Evolutionary conservation across 441 rosid genomes (phyloP).

Genomic region (Viola pubescens): DNA sequence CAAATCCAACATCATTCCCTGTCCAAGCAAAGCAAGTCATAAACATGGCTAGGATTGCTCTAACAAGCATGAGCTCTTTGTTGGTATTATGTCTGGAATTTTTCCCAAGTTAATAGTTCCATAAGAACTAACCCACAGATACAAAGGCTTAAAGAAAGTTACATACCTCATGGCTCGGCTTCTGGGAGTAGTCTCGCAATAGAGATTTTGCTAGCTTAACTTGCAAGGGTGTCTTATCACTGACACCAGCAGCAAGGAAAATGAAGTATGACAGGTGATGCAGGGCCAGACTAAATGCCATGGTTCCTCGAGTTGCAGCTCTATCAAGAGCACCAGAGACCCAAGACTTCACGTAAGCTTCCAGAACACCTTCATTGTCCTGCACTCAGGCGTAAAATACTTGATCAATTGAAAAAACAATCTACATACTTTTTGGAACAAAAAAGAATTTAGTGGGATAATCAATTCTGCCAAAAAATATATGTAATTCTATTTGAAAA

Average conservation of each 20-base stretch:
- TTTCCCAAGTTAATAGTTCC: neutral
- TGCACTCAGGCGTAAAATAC: conserved; percentile 19
- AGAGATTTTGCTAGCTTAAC: conserved; percentile 63
- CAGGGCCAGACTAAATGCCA: conserved; percentile 51
- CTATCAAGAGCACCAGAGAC: conserved; percentile 68
- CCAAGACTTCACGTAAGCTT: conserved; percentile 83
- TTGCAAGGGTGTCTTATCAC: conserved; percentile 28
- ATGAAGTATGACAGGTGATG: conserved; percentile 67
- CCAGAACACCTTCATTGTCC: conserved; percentile 65
- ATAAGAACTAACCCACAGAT: neutral
- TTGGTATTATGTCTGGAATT: no score
- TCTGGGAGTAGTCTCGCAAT: conserved; percentile 62
- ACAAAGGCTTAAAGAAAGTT: conserved; percentile 5
- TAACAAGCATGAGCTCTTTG: no score
- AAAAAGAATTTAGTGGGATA: no score
- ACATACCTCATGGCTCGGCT: conserved; percentile 59
- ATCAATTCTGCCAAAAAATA: no score
- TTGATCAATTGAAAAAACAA: neutral
- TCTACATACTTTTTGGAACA: no score
- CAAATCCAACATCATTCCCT: conserved; percentile 69
- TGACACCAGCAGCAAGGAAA: conserved; percentile 28
- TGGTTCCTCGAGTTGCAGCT: conserved; percentile 54
- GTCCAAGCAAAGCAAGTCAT: conserved; percentile 12
- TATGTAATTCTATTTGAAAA: neutral
- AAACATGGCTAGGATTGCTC: no score